Evolutionary conservation across 305 asterid genomes (phyloP).

Genomic region (Withania somnifera): DNA sequence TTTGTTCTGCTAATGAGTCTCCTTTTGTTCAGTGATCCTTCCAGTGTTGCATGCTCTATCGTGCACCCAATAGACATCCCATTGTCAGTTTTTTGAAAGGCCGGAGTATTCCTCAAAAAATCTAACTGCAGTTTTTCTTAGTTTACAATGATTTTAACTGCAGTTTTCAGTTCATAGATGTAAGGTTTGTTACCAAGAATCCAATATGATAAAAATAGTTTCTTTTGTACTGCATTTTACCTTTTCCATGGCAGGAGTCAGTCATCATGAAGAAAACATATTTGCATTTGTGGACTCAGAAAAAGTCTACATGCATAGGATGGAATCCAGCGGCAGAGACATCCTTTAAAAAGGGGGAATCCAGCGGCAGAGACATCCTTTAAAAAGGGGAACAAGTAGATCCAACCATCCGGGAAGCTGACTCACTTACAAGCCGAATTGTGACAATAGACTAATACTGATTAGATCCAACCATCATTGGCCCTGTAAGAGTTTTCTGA

Average conservation of each 20-base stretch:
- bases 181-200: background rate
- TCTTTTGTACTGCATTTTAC: too few relatives aligned
- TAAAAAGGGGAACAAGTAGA: background rate
- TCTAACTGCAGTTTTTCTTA: background rate
- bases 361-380: too few relatives aligned
- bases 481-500: background rate
- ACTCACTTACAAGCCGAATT: too few relatives aligned
- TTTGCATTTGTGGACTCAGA: background rate
- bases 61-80: background rate
- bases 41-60: background rate
- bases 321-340: background rate
- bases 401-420: too few relatives aligned
- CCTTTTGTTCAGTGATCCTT: too few relatives aligned
- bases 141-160: background rate
- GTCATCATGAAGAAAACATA: background rate
- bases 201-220: background rate
- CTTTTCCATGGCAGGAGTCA: background rate
- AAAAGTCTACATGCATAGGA: background rate
- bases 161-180: background rate
- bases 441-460: too few relatives aligned
- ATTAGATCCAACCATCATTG: too few relatives aligned
- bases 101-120: background rate
- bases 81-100: background rate
- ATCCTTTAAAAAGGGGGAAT: too few relatives aligned
- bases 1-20: too few relatives aligned